Evolutionary conservation across 164 flowering plant genomes (phyloP), one percentile per base, ranked within the genome.

Genomic region (Litsea cubeba): DNA sequence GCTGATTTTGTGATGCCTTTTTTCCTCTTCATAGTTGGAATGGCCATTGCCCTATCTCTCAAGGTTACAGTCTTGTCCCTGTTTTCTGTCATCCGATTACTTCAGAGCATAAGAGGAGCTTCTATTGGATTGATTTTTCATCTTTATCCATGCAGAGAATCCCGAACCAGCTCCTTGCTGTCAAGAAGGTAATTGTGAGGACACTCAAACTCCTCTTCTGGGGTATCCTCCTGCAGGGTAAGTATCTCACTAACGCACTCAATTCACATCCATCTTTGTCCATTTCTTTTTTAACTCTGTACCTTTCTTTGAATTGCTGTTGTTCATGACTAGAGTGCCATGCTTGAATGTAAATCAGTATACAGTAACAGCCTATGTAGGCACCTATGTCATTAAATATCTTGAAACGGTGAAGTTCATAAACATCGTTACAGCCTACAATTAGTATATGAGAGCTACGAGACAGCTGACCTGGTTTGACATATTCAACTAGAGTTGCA

Each of bases 1-100:
- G 97, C 99, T 63, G 97, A 93, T 79, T 91, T 95, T 72, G 98
- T 95, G 46, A 90, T 95, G 97, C 97, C 97, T 18, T 95, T 91
- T 76, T 95, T 95, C 72, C 82, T 92, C 24, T 95, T 95, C 81
- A 93, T 92, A 57, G 98, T 93, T 46, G 98, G 98, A 11, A 80
- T 92, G 86, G 85, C 97, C 71, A 87, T 95, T 78, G 86, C 98
- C 25, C 91, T 92, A 75, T 85, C 97, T 74, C 81, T 92, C 65
- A 93, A 93, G 95, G 97, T 93, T 82, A 3, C 71, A 72, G 23
- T 50, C 74, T 62, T 12, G 23, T 11, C 15, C 40, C 6, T 20
- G 4, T 46, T 58, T 20, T 1, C 46, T 18, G 20, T 32, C 18
- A 32, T 68, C 73, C 14, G n/a, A 46, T 57, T 70, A 15, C 68